phyloP scores from a whole-genome alignment of 257 asterid genomes.

The Solanum boliviense region DNA sequence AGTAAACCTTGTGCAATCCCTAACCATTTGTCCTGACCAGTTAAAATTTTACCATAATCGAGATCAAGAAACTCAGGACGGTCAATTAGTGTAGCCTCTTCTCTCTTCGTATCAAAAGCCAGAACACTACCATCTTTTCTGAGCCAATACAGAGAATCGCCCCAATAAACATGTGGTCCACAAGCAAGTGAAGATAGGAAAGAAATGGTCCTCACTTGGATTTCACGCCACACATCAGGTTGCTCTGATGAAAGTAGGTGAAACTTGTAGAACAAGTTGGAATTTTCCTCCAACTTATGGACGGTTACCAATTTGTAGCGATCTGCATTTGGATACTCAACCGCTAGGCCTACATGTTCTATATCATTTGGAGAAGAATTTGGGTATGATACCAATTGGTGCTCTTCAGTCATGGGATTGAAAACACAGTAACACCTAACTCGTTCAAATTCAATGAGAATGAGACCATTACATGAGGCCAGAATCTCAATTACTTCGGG shows the following conservation, averaged over 20 bases:
- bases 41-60: neutral
- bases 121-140: neutral
- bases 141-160: neutral
- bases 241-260: neutral
- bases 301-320: neutral
- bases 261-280: neutral
- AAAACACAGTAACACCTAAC: neutral
- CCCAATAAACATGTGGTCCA: neutral
- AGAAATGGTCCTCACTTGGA: neutral
- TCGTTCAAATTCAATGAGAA: neutral
- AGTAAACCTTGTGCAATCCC: neutral
- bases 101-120: neutral
- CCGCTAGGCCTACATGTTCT: neutral
- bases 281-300: neutral
- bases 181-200: too few species aligned
- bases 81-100: neutral
- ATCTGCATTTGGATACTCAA: neutral
- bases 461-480: neutral
- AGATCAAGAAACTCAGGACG: neutral
- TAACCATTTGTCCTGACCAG: neutral
- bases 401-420: neutral
- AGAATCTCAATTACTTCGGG: neutral
- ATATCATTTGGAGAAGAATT: neutral
- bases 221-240: neutral
- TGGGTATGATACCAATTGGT: neutral